These are phyloP conservation scores for Chondrus crispus DNA, from an alignment of 23 red algal genomes.

Conservation along the genomic window DNA sequence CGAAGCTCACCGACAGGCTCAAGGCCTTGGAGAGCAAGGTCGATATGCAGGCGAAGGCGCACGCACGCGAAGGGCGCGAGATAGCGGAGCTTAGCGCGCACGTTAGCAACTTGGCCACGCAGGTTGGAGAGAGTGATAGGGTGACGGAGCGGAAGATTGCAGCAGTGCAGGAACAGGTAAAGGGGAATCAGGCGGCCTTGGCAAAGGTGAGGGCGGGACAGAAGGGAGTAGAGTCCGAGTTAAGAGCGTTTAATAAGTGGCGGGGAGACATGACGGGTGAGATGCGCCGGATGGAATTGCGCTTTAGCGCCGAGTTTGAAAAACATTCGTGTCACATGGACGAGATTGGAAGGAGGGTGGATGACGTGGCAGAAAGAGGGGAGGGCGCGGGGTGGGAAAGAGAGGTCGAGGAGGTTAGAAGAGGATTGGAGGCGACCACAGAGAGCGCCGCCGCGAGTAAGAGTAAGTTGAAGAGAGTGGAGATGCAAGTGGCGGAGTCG, in stretches of 20 bases:
- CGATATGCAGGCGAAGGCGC: background rate
- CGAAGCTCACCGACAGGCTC: background rate
- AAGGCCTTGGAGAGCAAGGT: background rate
- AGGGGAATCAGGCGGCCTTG: background rate
- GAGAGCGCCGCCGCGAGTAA: conserved; percentile 11
- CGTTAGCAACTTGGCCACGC: background rate
- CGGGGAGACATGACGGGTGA: background rate
- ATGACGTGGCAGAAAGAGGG: background rate
- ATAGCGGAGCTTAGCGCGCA: background rate
- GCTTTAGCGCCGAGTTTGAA: conserved; percentile 1
- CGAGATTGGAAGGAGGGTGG: background rate
- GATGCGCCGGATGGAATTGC: background rate
- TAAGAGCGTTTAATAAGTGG: background rate
- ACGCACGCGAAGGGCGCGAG: background rate
- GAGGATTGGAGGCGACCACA: conserved; percentile 2
- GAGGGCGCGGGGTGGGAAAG: background rate
- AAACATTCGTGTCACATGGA: background rate
- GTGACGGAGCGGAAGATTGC: background rate
- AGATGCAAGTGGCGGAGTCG: conserved; percentile 25
- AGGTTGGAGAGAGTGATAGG: background rate
- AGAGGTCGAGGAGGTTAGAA: conserved; percentile 8
- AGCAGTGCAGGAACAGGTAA: background rate
- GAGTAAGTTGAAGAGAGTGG: conserved; percentile 34
- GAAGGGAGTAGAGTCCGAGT: background rate
- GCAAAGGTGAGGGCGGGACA: background rate